phyloP scores from a whole-genome alignment of 345 rosid genomes.

The Rhizophora apiculata region DNA sequence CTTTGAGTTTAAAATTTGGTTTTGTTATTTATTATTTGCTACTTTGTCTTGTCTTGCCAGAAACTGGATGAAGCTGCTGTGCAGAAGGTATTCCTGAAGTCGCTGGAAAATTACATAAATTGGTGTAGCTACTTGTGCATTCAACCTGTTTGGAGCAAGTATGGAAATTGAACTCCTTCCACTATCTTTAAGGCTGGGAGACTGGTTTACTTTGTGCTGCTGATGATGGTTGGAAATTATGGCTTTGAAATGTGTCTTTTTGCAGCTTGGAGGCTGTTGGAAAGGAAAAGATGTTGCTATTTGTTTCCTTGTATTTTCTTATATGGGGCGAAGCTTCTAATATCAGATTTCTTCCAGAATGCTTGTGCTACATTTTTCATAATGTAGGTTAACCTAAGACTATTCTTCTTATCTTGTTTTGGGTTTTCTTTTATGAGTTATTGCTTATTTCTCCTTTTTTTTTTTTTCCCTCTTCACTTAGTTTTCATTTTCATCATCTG shows the following conservation, averaged over 20 bases:
- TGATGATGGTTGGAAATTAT: constrained; percentile 12
- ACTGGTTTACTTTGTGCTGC: background rate
- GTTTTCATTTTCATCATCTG: background rate
- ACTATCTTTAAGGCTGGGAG: constrained; percentile 10
- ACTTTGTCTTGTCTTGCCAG: constrained; percentile 33
- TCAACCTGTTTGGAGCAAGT: constrained; percentile 92
- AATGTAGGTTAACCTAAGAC: constrained; percentile 49
- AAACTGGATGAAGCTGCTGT: constrained; percentile 77
- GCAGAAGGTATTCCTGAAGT: constrained; percentile 64
- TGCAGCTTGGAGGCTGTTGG: constrained; percentile 74
- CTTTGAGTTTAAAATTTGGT: background rate
- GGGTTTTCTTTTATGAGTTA: background rate
- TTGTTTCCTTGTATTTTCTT: constrained; percentile 72
- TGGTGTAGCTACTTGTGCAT: constrained; percentile 88
- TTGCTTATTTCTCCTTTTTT: background rate
- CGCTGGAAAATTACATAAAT: constrained; percentile 81
- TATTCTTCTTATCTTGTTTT: background rate
- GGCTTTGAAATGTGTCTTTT: constrained; percentile 1
- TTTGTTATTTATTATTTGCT: background rate
- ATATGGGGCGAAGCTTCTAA: constrained; percentile 98
- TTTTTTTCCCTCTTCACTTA: background rate
- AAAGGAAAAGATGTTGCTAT: constrained; percentile 80
- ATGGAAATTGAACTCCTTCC: constrained; percentile 20
- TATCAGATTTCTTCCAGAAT: constrained; percentile 84
- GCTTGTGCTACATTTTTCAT: constrained; percentile 95